phyloP scores from a whole-genome alignment of 805 yeast species.

The Kodamaea neixiangensis region DNA sequence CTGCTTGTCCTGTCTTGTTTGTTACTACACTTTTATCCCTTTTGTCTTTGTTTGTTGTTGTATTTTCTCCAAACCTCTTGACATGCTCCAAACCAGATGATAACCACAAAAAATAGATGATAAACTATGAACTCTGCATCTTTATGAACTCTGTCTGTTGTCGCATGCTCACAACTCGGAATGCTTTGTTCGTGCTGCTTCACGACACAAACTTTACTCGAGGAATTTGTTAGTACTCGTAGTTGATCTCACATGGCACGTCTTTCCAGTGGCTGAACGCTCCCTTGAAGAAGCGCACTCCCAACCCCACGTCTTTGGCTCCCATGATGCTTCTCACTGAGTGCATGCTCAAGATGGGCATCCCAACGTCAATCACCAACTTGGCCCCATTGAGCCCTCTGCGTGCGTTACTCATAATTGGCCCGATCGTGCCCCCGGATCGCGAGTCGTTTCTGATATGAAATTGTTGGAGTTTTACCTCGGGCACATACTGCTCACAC shows the following conservation, averaged over 20 bases:
- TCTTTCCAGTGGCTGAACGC: slow-evolving; percentile 32
- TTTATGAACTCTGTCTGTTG: neutral
- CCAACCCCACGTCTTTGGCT: slow-evolving; percentile 40
- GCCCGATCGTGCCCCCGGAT: slow-evolving; percentile 47
- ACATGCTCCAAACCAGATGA: neutral
- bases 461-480: slow-evolving; percentile 35
- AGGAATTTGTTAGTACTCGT: neutral
- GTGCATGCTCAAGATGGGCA: slow-evolving; percentile 47
- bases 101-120: neutral
- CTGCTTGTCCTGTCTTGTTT: too few relatives aligned
- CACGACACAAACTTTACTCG: neutral
- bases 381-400: slow-evolving; percentile 30
- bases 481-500: slow-evolving; percentile 21
- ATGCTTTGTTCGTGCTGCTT: neutral
- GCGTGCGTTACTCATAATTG: slow-evolving; percentile 35
- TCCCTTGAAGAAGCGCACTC: slow-evolving; percentile 33
- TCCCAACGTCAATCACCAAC: slow-evolving; percentile 40
- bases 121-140: neutral
- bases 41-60: neutral
- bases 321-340: slow-evolving; percentile 41
- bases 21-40: neutral
- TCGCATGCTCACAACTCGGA: neutral
- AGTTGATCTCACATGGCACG: slow-evolving; percentile 11
- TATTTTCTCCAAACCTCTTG: neutral
- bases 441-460: slow-evolving; percentile 44